Evolutionary conservation across 768 basidiomycete genomes (phyloP), one percentile per base, ranked within the genome.

Genomic region (Podaxis sp.): DNA sequence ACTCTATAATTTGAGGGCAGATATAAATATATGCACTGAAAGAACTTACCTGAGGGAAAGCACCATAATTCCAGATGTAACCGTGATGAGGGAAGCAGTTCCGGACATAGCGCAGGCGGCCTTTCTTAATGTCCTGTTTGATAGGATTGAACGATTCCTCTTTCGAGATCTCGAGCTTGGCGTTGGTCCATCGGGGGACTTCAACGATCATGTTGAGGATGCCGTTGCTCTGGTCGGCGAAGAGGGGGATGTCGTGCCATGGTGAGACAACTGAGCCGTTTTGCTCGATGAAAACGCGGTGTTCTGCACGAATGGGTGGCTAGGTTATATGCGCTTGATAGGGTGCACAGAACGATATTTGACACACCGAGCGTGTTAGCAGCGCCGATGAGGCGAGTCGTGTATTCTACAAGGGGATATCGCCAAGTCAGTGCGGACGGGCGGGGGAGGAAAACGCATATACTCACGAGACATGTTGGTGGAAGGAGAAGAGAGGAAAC

Each of bases 51-150:
- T 96, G 94, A 65, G 96, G 96, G 87, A 99, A 97, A 63, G 96
- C 95, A 71, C 96, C 96, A 73, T 99, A 99, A 85, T 99, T 99
- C 97, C 97, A 99, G 82, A 99, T 95, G 84, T 98, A 96, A 40
- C 97, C 96, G 74, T 98, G 96, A 82, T 99, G 97, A 69, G 97
- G 97, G 91, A 99, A 99, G 79, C 97, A 98, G 85, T 98, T 98
- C 79, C 97, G 90, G 68, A 99, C 97, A 77, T 84, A 98, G 70
- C 97, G 92, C 76, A 98, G 80, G 72, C 91, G 93, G 71, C 94
- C 94, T 79, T 93, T 94, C 82, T 97, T 98, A 76, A 92, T 89
- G 76, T 98, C 96, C 81, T 99, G 97, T 77, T 97, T 96, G 90
- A 99, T 98, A 71, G 97, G 97, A 80, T 99, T 99, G 87, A 98